phyloP scores from a whole-genome alignment of 2,329 filamentous ascomycete genomes.

The Fusarium bulbicola region DNA sequence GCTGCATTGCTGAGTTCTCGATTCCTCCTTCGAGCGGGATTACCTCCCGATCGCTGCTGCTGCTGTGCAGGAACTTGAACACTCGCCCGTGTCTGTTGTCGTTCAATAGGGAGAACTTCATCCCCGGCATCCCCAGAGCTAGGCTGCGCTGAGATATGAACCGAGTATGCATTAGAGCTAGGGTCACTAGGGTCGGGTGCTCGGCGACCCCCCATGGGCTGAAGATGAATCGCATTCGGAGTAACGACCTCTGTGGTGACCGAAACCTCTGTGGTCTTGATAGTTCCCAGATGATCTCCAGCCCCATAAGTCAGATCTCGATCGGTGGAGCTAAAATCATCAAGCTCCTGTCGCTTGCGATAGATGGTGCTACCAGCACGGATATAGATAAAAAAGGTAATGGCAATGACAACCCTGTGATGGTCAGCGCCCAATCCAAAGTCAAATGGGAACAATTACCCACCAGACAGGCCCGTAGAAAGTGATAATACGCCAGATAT shows the following conservation, averaged over 20 bases:
- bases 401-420: constrained; percentile 65
- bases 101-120: constrained; percentile 41
- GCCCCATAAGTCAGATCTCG: constrained; percentile 51
- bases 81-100: constrained; percentile 17
- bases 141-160: constrained; percentile 57
- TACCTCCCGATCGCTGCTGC: constrained; percentile 36
- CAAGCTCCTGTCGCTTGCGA: constrained; percentile 70
- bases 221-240: constrained; percentile 36
- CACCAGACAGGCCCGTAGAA: constrained; percentile 81
- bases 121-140: constrained; percentile 36
- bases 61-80: constrained; percentile 20
- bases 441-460: constrained; percentile 26
- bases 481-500: constrained; percentile 75
- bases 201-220: constrained; percentile 32
- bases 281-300: constrained; percentile 56
- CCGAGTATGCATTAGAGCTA: constrained; percentile 53
- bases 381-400: constrained; percentile 72
- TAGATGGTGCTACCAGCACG: constrained; percentile 74
- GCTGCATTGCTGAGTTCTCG: constrained; percentile 69
- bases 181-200: constrained; percentile 22
- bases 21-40: constrained; percentile 48
- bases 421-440: constrained; percentile 9
- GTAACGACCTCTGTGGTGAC: constrained; percentile 62
- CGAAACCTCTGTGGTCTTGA: constrained; percentile 71
- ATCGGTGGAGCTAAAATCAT: constrained; percentile 61